Evolutionary conservation across 2,329 filamentous ascomycete species (phyloP), one percentile per base, ranked within the genome.

Genomic region (Apiospora koreana): DNA sequence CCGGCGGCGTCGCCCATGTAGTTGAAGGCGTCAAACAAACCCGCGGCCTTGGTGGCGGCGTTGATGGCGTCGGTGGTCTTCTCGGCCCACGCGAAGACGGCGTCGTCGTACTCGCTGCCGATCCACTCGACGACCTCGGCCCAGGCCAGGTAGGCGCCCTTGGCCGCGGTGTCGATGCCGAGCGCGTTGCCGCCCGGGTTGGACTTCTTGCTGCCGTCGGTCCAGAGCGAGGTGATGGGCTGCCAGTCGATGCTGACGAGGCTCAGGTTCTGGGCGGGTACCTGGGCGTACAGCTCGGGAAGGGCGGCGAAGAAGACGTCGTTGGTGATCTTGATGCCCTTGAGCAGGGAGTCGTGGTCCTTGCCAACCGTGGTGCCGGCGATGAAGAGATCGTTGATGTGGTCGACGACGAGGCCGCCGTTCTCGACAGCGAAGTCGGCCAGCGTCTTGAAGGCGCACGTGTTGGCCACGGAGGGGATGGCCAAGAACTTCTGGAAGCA

Each of bases 1-100:
- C 71, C 70, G 31, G 78, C 76, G 3, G 80, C 79, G 68, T 83
- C 82, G 70, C 82, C 81, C 54, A 82, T 74, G 72, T 82, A 86
- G 73, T 84, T 81, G 72, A 82, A 83, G 16, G 80, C 79, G 21
- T 79, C 76, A 64, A 79, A 79, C 0, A 82, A 74, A 31, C 81
- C 79, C 8, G 79, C 76, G 75, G 75, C 74, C 42, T 70, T 69
- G n/a, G 77, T 73, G 28, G 74, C 75, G 5, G 70, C 70, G 45
- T 76, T 71, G 46, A 77, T 75, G 10, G 75, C 69, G 2, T 71
- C 58, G 18, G 75, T 71, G 16, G 76, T 74, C 18, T 71, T 73
- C 67, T 73, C 69, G 18, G 70, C 72, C 70, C 70, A 72, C 62
- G 69, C 72, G 18, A 72, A 43, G 23, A 82, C 76, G 41, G 70